Base-by-base conservation (phyloP, 2,329 filamentous ascomycete species). In the Diaporthe ilicicola region DNA sequence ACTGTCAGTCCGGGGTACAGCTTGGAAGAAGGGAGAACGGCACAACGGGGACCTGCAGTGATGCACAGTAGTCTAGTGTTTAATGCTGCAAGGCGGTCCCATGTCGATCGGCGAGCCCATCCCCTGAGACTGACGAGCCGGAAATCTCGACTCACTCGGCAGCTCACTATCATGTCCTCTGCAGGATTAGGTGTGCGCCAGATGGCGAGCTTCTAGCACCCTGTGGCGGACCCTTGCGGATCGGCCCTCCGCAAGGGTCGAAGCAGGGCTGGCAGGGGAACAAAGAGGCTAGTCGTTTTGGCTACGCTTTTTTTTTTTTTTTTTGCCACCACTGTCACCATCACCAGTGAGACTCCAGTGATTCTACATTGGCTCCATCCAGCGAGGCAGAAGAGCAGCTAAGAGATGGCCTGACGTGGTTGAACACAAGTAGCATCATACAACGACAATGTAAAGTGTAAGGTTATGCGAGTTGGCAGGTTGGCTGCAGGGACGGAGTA, bases 221-320 rank as follows among this genome's bases (percentile, higher is more conserved):
- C 19, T 9, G 32, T 48, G 27, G n/a, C n/a, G 29, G 65, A 46
- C 53, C 39, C 51, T 59, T 39, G 44, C 59, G 54, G 67, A 69
- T 54, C 56, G 55, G 59, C 12, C 54, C 53, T 64, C 65, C 59
- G 65, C 65, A 68, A 59, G 65, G 65, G n/a, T n/a, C n/a, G n/a
- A n/a, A n/a, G n/a, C n/a, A n/a, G n/a, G n/a, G n/a, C n/a, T n/a
- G n/a, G n/a, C n/a, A n/a, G n/a, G n/a, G n/a, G n/a, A n/a, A n/a
- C n/a, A n/a, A n/a, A n/a, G n/a, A n/a, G n/a, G n/a, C n/a, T n/a
- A n/a, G n/a, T n/a, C n/a, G n/a, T n/a, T n/a, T n/a, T n/a, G n/a
- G n/a, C n/a, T n/a, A n/a, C n/a, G n/a, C n/a, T n/a, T n/a, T n/a
- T n/a, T n/a, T n/a, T n/a, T n/a, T n/a, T n/a, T n/a, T 9, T 34